phyloP scores from a whole-genome alignment of 495 filamentous ascomycete genomes.

The Aspergillus nidulans region DNA sequence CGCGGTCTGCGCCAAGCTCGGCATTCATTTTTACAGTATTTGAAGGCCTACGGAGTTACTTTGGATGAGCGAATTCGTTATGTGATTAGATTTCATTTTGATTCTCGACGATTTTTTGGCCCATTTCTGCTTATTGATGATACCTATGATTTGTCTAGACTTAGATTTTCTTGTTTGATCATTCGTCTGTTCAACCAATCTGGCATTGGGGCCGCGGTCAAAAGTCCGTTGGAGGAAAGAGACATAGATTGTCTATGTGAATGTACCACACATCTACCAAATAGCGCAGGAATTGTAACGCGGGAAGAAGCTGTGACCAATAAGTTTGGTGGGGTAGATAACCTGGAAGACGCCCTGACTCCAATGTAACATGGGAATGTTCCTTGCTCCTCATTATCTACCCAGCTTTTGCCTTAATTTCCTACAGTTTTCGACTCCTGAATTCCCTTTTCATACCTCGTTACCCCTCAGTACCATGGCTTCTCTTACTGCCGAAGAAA shows the following conservation, averaged over 20 bases:
- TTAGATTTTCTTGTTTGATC: conserved; percentile 11
- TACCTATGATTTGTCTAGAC: conserved; percentile 19
- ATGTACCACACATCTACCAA: background rate
- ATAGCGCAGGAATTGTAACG: background rate
- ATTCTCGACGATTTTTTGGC: background rate
- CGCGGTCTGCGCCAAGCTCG: conserved; percentile 83
- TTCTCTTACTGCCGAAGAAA: conserved; percentile 52
- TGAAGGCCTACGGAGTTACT: conserved; percentile 69
- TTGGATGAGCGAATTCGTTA: conserved; percentile 33
- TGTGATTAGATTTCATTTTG: background rate
- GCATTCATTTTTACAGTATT: conserved; percentile 95
- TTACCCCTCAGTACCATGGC: conserved; percentile 14
- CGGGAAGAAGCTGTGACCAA: background rate
- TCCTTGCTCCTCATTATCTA: background rate
- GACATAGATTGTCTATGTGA: background rate
- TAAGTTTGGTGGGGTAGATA: background rate
- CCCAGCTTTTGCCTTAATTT: background rate
- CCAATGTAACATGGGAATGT: background rate
- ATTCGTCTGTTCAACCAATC: conserved; percentile 10
- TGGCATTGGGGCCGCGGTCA: conserved; percentile 11
- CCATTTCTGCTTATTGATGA: conserved; percentile 6
- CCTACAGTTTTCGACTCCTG: no score
- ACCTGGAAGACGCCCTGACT: background rate
- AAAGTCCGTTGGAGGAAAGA: background rate
- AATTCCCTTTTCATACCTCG: background rate